A percentile compares a stretch with the other conserved stretches of the same genome.
These are phyloP conservation scores for Zea luxurians DNA, from an alignment of 176 grass and related monocot genomes.

Conservation along the genomic window DNA sequence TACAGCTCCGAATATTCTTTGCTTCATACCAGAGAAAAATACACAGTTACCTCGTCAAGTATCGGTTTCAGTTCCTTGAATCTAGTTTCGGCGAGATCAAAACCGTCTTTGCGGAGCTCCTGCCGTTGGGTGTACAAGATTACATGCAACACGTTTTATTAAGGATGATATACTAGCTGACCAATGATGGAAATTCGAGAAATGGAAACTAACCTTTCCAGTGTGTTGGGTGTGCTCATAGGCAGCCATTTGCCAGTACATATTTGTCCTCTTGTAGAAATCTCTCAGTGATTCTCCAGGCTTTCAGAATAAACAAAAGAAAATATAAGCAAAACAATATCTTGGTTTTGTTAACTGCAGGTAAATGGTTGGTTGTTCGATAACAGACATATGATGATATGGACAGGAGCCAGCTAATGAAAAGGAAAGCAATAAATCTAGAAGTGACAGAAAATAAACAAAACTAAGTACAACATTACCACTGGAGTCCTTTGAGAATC, in stretches of 20 bases:
- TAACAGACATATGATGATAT: slow-evolving; percentile 24
- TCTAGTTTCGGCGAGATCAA: slow-evolving; percentile 82
- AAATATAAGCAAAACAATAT: slow-evolving; percentile 17
- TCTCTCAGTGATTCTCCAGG: slow-evolving; percentile 82
- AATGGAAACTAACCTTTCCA: slow-evolving; percentile 64
- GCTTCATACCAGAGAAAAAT: background rate
- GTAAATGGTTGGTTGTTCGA: slow-evolving; percentile 1
- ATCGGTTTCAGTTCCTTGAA: slow-evolving; percentile 94
- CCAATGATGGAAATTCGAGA: background rate
- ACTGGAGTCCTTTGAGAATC: slow-evolving; percentile 94
- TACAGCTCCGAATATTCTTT: background rate
- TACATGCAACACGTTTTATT: slow-evolving; percentile 33
- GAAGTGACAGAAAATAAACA: slow-evolving; percentile 2
- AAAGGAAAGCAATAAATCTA: slow-evolving; percentile 4
- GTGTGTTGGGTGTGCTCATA: slow-evolving; percentile 97
- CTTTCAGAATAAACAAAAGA: slow-evolving; percentile 50
- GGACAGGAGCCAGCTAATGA: slow-evolving; percentile 3
- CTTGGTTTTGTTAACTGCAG: slow-evolving; percentile 10
- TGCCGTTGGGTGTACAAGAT: slow-evolving; percentile 37
- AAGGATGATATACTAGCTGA: background rate
- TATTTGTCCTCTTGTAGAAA: slow-evolving; percentile 90
- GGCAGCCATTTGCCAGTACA: slow-evolving; percentile 98
- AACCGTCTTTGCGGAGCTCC: slow-evolving; percentile 96
- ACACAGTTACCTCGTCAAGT: slow-evolving; percentile 78
- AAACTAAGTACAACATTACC: slow-evolving; percentile 55